Evolutionary conservation across 306 rosid species (phyloP).

Genomic region (Mimosa pudica): DNA sequence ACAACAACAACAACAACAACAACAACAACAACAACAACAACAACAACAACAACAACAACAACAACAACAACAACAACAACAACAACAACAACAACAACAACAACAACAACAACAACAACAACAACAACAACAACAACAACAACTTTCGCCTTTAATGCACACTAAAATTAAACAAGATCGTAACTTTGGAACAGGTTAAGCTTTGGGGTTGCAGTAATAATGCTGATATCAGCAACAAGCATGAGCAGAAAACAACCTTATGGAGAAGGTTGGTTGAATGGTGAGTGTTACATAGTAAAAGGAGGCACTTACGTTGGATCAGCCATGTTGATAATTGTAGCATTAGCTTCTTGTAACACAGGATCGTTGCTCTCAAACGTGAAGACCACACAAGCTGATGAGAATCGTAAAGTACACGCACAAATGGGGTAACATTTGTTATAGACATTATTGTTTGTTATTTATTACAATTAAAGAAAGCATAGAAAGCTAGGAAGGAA

Average conservation of each 20-base stretch:
- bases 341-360: constrained; percentile 47
- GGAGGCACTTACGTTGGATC: constrained; percentile 59
- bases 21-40: too few relatives aligned
- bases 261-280: constrained; percentile 80
- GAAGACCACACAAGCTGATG: constrained; percentile 42
- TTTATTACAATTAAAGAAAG: background rate
- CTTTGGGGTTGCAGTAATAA: constrained; percentile 58
- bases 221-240: constrained; percentile 65
- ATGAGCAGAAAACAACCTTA: constrained; percentile 73
- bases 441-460: constrained; percentile 1
- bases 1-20: too few relatives aligned
- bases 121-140: too few relatives aligned
- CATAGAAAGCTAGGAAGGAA: background rate
- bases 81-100: too few relatives aligned
- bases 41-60: too few relatives aligned
- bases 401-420: constrained; percentile 45
- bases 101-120: too few relatives aligned
- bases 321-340: constrained; percentile 51
- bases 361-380: constrained; percentile 49
- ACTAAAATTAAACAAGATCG: background rate
- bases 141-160: constrained; percentile 10
- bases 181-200: constrained; percentile 63
- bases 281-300: constrained; percentile 82
- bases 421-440: constrained; percentile 38
- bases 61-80: too few relatives aligned